Evolutionary conservation across 495 filamentous ascomycete genomes (phyloP), one percentile per base, ranked within the genome.

Genomic region (Clavariopsis aquatica): DNA sequence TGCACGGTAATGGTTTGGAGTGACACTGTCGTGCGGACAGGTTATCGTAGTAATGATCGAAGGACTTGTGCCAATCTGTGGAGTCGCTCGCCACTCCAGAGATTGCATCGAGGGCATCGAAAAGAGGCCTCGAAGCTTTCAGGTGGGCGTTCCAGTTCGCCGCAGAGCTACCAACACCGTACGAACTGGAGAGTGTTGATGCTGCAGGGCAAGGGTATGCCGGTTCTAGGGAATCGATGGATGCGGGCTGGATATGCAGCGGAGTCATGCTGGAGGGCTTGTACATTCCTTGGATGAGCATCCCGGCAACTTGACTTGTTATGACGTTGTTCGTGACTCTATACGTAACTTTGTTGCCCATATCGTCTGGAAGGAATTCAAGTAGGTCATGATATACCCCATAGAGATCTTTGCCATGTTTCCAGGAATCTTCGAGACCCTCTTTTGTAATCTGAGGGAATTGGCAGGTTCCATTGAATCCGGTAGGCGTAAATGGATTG

Each of bases 31-130:
- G 80, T 1, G 87, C 82, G 7, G 84, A 87, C 22, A 91, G 79
- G 56, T 88, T 89, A 70, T 91, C 88, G 71, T 84, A 90, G 72
- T 89, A 90, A 72, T 89, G 87, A 71, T 91, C 88, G 57, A 84
- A 84, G 61, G 78, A 82, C 24, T 70, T 76, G 65, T 89, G 85
- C 78, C 86, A 91, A 28, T 80, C 81, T 0, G 71, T 68, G 64
- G 85, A 82, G 41, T 68, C 73, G 1, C 81, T 71, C 29, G 78
- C 64, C 15, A 89, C 79, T 9, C 85, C 86, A 0, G 83, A 85
- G 57, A 89, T 79, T 28, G 69, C 63, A 68, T 90, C 86, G 4
- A 90, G 80, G 1, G 68, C 69, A 13, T 71, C 52, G 60, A 80
- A 86, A 0, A 90, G 76, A 4, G 71, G 57, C 9, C 70, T 58